phyloP scores from a whole-genome alignment of 331 rosid species.

The Spiraea crenata region DNA sequence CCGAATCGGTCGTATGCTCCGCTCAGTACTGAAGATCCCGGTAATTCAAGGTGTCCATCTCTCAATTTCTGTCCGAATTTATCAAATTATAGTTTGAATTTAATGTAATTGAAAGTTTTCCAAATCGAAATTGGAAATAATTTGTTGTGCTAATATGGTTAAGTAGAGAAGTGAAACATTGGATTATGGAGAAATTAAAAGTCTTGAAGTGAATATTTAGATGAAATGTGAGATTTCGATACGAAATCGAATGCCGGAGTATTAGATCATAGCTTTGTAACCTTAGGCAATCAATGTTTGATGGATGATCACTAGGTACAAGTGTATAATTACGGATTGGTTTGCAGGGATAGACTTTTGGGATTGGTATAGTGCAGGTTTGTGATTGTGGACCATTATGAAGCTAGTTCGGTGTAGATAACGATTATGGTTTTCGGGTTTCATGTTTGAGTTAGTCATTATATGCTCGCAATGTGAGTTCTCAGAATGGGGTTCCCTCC shows the following conservation, averaged over 20 bases:
- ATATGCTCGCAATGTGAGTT: not conserved
- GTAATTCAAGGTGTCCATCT: conserved; percentile 68
- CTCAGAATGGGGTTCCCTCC: not conserved
- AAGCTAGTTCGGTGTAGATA: not conserved
- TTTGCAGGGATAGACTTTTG: not conserved
- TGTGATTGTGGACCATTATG: too few species aligned
- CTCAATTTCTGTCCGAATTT: conserved; percentile 7
- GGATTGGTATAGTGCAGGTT: not conserved
- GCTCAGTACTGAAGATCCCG: conserved; percentile 91
- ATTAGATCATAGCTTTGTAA: not conserved
- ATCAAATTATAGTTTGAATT: not conserved
- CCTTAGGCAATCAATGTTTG: not conserved
- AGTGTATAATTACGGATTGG: not conserved
- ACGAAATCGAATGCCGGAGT: not conserved
- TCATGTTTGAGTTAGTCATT: not conserved
- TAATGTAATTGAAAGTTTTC: not conserved
- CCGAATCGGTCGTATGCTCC: conserved; percentile 79
- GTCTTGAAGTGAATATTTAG: not conserved
- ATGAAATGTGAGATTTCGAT: not conserved
- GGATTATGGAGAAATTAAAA: conserved; percentile 3
- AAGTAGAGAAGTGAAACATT: not conserved
- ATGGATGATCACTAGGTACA: not conserved
- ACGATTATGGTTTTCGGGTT: not conserved
- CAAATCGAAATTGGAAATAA: not conserved
- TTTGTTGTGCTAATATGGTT: too few species aligned